phyloP scores from a whole-genome alignment of 306 rosid genomes.

The Trifolium pratense region DNA sequence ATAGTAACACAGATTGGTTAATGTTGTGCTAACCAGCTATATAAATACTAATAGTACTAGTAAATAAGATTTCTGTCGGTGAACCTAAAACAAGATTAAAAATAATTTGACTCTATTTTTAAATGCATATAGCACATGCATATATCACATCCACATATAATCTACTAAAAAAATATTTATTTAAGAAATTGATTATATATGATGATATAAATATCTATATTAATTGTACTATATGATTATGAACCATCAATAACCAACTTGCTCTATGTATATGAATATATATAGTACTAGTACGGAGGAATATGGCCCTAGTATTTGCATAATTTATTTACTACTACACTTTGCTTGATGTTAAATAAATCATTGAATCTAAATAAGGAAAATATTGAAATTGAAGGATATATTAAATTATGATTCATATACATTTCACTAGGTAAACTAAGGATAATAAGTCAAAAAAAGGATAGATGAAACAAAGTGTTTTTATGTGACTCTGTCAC shows the following conservation, averaged over 20 bases:
- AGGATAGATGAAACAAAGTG: slow-evolving; percentile 19
- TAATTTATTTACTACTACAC: slow-evolving; percentile 23
- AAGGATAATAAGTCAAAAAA: not conserved
- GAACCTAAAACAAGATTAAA: not conserved
- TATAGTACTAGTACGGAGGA: slow-evolving; percentile 1
- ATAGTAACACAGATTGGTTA: not conserved
- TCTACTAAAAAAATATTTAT: not conserved
- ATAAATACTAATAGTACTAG: too few relatives aligned
- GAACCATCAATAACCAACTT: slow-evolving; percentile 3
- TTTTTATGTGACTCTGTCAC: slow-evolving; percentile 36
- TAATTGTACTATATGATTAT: slow-evolving; percentile 14
- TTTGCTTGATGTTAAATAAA: slow-evolving; percentile 27
- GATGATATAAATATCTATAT: slow-evolving; percentile 7
- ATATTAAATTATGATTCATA: not conserved
- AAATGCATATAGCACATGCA: too few relatives aligned
- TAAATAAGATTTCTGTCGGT: not conserved
- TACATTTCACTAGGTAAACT: not conserved
- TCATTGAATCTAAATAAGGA: slow-evolving; percentile 5
- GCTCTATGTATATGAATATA: not conserved
- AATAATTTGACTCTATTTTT: too few relatives aligned
- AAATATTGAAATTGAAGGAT: not conserved
- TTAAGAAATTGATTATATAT: not conserved
- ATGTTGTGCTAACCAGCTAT: not conserved
- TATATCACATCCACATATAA: not conserved
- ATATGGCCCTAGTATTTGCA: not conserved